Evolutionary conservation across 352 stramenopile species (phyloP).

Genomic region (Globisporangium camurandrum): DNA sequence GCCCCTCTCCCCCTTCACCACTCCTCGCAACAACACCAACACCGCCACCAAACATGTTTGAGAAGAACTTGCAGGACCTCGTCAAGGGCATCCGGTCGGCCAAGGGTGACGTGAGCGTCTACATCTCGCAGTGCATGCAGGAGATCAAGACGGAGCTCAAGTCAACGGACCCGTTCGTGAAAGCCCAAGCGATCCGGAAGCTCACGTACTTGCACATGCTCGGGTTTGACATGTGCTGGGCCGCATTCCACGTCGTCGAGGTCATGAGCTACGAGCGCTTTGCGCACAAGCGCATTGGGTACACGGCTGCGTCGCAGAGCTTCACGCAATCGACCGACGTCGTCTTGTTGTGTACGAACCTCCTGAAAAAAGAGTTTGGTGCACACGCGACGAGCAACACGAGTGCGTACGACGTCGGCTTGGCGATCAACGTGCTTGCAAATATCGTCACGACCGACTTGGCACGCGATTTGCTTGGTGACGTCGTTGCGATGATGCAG

Average conservation of each 20-base stretch:
- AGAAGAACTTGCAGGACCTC: conserved; percentile 98
- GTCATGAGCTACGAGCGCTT: conserved; percentile 96
- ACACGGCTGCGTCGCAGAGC: conserved; percentile 93
- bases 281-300: conserved; percentile 95
- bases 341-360: conserved; percentile 97
- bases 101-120: conserved; percentile 94
- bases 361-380: conserved; percentile 97
- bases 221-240: conserved; percentile 98
- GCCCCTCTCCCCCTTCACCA: not conserved
- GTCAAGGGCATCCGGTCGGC: conserved; percentile 97
- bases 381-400: too few relatives aligned
- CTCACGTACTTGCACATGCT: conserved; percentile 97
- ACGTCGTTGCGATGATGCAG: conserved; percentile 89
- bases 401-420: conserved; percentile 94
- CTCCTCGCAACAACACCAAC: not conserved
- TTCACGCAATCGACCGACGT: conserved; percentile 98
- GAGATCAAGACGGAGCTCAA: conserved; percentile 98
- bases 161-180: conserved; percentile 94
- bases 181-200: conserved; percentile 96
- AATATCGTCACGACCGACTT: conserved; percentile 98
- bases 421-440: conserved; percentile 97
- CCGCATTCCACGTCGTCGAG: conserved; percentile 97
- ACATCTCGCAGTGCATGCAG: conserved; percentile 95
- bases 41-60: conserved; percentile 84
- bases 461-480: conserved; percentile 88